phyloP scores from a whole-genome alignment of 2,329 filamentous ascomycete genomes.

The Trichoderma semiorbis region DNA sequence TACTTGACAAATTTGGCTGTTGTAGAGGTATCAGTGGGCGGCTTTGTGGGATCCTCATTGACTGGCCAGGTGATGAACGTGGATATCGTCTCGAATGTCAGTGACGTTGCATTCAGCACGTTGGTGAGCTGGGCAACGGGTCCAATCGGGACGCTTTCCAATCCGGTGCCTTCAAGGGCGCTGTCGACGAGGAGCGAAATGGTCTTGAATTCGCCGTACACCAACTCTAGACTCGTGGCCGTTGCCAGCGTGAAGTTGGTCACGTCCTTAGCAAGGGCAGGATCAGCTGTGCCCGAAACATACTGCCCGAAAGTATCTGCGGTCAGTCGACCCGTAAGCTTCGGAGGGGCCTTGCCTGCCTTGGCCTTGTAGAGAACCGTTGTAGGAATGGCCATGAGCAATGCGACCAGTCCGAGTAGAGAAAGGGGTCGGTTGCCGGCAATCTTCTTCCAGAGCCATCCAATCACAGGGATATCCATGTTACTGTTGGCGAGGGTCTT shows the following conservation, averaged over 20 bases:
- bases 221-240: background rate
- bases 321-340: background rate
- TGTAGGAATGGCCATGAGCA: background rate
- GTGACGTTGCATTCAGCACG: background rate
- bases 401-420: background rate
- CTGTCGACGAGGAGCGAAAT: background rate
- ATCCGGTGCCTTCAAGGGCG: background rate
- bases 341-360: background rate
- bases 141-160: background rate
- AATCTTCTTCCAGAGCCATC: background rate
- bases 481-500: background rate
- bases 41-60: background rate
- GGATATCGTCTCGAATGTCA: background rate
- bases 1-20: background rate
- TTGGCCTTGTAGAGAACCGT: background rate
- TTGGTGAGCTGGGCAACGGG: background rate
- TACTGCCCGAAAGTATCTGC: background rate
- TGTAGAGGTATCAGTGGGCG: background rate
- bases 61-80: background rate
- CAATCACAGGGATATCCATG: background rate
- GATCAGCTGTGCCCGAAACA: background rate
- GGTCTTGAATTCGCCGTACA: background rate
- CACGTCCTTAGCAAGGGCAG: background rate
- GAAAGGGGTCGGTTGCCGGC: background rate
- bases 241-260: background rate